Evolutionary conservation across 441 rosid genomes (phyloP), one percentile per base, ranked within the genome.

Genomic region (Jatropha podagrica): DNA sequence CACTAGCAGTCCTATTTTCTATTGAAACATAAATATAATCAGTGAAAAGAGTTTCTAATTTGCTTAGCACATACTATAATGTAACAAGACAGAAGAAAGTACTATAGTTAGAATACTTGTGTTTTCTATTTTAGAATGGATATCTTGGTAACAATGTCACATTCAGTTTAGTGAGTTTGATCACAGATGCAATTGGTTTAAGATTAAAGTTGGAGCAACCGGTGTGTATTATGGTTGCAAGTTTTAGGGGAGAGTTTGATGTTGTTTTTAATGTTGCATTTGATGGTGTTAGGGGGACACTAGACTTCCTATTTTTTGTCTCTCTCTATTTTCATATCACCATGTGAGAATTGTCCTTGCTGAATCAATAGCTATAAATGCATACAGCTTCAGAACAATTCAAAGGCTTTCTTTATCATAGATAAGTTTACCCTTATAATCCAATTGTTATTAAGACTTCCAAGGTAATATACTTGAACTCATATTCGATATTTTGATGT

Each of bases 1-100:
- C 79, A 64, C 65, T 14, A 81, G 61, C 48, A 81, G 83, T 13
- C 86, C 94, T 37, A 86, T 76, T 85, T 86, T 92, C 92, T 94
- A 80, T 59, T 56, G 58, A 56, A 74, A 83, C 55, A 84, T 32
- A 79, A 0, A 73, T 71, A 68, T 0, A 59, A 9, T 4, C 65
- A 27, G 23, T 18, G 11, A 72, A 44, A 13, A 56, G 41, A 65
- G 49, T 48, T 2, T 41, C 27, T 6, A 20, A 42, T 27, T 44
- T 17, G 5, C 26, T 74, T 11, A 66, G 51, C 40, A 59, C 42
- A n/a, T 4, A 11, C 2, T 11, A 13, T 26, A 55, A 55, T 32
- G 46, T 1, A 58, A 68, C n/a, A 17, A 15, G 48, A 11, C 10
- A 51, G 17, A 61, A 27, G 55, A 55, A 56, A 66, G 40, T 26